Base-by-base conservation (phyloP, 2,329 filamentous ascomycete species). In the Stagonosporopsis vannaccii region DNA sequence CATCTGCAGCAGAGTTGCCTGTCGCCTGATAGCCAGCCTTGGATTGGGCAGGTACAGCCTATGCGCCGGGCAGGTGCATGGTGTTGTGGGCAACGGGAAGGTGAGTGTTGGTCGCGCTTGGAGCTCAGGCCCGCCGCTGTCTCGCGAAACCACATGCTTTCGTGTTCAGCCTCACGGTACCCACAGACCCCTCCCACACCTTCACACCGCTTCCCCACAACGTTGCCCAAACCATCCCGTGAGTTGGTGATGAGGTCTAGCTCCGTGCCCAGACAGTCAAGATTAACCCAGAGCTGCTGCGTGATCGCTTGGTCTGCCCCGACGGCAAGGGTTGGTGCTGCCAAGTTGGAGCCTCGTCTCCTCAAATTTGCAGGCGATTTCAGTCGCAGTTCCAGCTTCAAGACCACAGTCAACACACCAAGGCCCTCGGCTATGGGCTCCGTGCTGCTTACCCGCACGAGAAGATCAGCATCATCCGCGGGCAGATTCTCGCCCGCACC, bases 1-100 rank as follows among this genome's bases (percentile, higher is more conserved):
- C 68, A 71, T 69, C 26, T 57, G 62, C 59, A 59, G 48, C 47
- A 52, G 40, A n/a, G 45, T 56, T 35, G 53, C 28, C 43, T 56
- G 51, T 50, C 58, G 45, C 23, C 33, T 46, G 35, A 36, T 35
- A 44, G 56, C 59, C 59, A 48, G 56, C 46, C 52, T 40, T 47
- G 22, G 36, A 35, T 44, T 47, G 25, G 45, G 45, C 48, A 58
- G 35, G 30, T 23, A 46, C 51, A 17, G 32, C 47, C 28, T 32
- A 20, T 50, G 46, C 48, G 45, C 48, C 44, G 41, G 51, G 40
- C 6, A 15, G 45, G 40, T 46, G 41, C 53, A 43, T 46, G 46
- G 40, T 37, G 40, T 59, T 40, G 52, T 40, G 25, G 52, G 15
- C 47, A 28, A 49, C 42, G 45, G 22, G 28, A 43, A 30, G 37